Evolutionary conservation across 2,329 filamentous ascomycete genomes (phyloP), one percentile per base, ranked within the genome.

Genomic region (Myotisia sp.): DNA sequence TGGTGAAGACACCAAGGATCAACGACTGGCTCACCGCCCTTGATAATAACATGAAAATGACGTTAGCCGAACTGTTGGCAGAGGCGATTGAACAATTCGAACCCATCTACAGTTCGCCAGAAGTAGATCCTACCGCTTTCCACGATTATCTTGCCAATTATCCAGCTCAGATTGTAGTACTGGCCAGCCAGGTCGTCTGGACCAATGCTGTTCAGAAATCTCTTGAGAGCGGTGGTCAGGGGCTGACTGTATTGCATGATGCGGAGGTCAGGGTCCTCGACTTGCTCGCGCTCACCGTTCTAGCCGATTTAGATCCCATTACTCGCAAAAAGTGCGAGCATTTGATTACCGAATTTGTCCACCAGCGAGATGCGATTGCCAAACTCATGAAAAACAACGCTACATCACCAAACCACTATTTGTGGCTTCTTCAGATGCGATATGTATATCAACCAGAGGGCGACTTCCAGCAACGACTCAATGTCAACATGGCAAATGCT

Each of bases 11-110:
- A 1, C 92, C 92, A 0, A 81, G 84, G 49, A 94, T 99, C 65
- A 98, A 99, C 50, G 90, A 98, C 57, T 99, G 90, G 90, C 70
- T 99, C n/a, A 80, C 82, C 19, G 76, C 92, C 3, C 65, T 99
- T 20, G 90, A 98, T 56, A 76, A 65, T 38, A 92, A 79, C 44
- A 95, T 98, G 86, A 94, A 94, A 57, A 70, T 76, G 21, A 93
- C 90, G 0, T 70, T 99, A 12, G 90, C 90, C 0, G 87, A 95
- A 54, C 67, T 93, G 18, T 70, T 98, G 19, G 76, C 77, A 2
- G 86, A 95, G 53, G 87, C 90, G 2, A 70, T 92, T 24, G 74
- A 81, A 22, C 74, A 80, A 36, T 98, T 92, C 48, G 74, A 75
- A 4, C 74, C 78, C 4, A 74, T 94, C 14, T 86, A 92, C 48